Base-by-base conservation (phyloP, 306 rosid genomes). In the Quercus variabilis region DNA sequence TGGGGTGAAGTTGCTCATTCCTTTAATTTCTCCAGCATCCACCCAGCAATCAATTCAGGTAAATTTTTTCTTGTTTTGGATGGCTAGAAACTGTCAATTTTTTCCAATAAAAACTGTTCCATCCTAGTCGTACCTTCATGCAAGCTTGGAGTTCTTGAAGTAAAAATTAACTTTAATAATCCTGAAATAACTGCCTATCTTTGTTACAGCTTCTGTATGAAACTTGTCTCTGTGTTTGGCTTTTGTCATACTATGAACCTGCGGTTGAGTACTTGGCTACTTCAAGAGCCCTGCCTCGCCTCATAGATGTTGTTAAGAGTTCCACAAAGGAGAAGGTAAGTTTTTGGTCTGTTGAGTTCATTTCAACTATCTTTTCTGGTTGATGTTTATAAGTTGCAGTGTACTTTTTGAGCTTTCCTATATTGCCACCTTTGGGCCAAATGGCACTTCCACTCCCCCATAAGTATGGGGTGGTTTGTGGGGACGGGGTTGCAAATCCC, bases 31-130 rank as follows among this genome's bases (percentile, higher is more conserved):
- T 81, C 99, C 99, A 18, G 99, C 98, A 81, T 93, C 98, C 78
- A 93, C 98, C 55, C 99, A 91, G 85, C 99, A 93, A 74, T 93
- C 98, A 68, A 93, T 90, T 81, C 99, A 96, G 96, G 99, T 91
- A 87, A 85, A 52, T 63, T 77, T 76, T 56, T 70, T 76, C 30
- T 21, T 80, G 71, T 13, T 71, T 69, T 68, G 68, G 31, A 54
- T 67, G 72, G 52, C 49, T n/a, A n/a, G 51, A 46, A 35, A 67
- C 3, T 67, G n/a, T 19, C 23, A 33, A 28, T 30, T 28, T 38
- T 35, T 67, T 35, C 35, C 72, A 33, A 67, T 18, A 35, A 35
- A 35, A 35, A 67, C 18, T 35, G 70, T 26, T 73, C 55, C 68
- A 74, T 81, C 26, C 69, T 55, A 46, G 57, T 60, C 41, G 28